Evolutionary conservation across 805 yeast species (phyloP).

Genomic region (Candida maesae): DNA sequence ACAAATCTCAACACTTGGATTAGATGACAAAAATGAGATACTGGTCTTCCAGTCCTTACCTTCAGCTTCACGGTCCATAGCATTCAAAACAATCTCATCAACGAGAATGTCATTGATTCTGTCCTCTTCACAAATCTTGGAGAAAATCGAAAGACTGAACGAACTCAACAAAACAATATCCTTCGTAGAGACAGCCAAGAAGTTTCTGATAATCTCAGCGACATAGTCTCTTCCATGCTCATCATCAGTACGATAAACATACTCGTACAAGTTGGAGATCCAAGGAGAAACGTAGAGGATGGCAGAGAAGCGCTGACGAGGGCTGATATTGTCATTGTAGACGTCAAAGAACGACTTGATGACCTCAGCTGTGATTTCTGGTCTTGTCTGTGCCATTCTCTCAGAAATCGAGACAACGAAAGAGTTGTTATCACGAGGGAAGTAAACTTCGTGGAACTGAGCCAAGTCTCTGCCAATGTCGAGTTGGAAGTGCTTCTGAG

Average conservation of each 20-base stretch:
- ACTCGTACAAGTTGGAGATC: constrained; percentile 60
- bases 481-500: constrained; percentile 56
- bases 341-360: constrained; percentile 47
- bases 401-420: constrained; percentile 56
- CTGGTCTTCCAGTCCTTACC: constrained; percentile 64
- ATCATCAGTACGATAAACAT: constrained; percentile 52
- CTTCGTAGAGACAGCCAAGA: constrained; percentile 53
- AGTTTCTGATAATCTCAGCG: constrained; percentile 55
- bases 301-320: constrained; percentile 28
- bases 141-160: constrained; percentile 65
- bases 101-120: constrained; percentile 53
- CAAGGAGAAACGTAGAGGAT: constrained; percentile 62
- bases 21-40: constrained; percentile 54
- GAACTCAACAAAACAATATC: constrained; percentile 47
- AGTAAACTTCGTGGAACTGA: constrained; percentile 54
- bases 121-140: constrained; percentile 57
- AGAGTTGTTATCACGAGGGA: constrained; percentile 63
- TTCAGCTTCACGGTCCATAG: constrained; percentile 75
- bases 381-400: constrained; percentile 51
- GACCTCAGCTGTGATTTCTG: constrained; percentile 59
- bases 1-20: constrained; percentile 72
- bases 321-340: constrained; percentile 37
- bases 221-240: constrained; percentile 58
- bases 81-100: constrained; percentile 71
- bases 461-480: constrained; percentile 55